Evolutionary conservation across 2,329 filamentous ascomycete species (phyloP).

Genomic region (Arthrobotrys megalospora): DNA sequence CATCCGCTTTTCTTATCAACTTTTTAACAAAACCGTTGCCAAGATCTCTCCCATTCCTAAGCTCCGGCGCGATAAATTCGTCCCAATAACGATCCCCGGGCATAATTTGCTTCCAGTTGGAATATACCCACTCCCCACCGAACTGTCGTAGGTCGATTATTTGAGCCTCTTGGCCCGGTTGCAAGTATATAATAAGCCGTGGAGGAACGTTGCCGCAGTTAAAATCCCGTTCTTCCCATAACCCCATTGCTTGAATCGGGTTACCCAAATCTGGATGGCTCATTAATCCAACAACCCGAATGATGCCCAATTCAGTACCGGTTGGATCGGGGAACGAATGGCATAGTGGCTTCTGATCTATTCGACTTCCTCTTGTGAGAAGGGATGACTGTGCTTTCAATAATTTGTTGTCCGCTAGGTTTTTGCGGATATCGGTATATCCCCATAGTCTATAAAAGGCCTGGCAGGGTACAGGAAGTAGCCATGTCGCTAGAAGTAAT

Average conservation of each 20-base stretch:
- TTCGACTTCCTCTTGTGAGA: conserved; percentile 8
- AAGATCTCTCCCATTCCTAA: neutral
- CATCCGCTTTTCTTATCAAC: neutral
- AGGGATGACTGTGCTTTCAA: conserved; percentile 21
- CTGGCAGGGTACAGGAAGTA: neutral
- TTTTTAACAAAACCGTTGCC: conserved; percentile 37
- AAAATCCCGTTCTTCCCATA: conserved; percentile 43
- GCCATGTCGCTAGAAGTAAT: neutral
- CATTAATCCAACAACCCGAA: conserved; percentile 43
- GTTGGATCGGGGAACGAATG: conserved; percentile 27
- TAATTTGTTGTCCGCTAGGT: conserved; percentile 2
- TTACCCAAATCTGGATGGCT: conserved; percentile 23
- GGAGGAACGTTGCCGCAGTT: conserved; percentile 29
- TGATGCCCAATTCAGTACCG: neutral
- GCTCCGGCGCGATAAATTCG: conserved; percentile 23
- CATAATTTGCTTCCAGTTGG: conserved; percentile 49
- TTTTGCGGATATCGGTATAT: conserved; percentile 26
- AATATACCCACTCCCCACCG: conserved; percentile 39
- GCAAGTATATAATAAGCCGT: conserved; percentile 26
- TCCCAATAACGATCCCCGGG: conserved; percentile 23
- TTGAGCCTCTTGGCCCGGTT: conserved; percentile 23
- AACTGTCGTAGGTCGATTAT: conserved; percentile 37
- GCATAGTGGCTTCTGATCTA: conserved; percentile 18
- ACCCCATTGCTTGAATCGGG: conserved; percentile 29
- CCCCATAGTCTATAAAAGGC: conserved; percentile 48